Conservation (phyloP, 2,329 filamentous ascomycete species). For the Pyrenochaeta sp. region DNA sequence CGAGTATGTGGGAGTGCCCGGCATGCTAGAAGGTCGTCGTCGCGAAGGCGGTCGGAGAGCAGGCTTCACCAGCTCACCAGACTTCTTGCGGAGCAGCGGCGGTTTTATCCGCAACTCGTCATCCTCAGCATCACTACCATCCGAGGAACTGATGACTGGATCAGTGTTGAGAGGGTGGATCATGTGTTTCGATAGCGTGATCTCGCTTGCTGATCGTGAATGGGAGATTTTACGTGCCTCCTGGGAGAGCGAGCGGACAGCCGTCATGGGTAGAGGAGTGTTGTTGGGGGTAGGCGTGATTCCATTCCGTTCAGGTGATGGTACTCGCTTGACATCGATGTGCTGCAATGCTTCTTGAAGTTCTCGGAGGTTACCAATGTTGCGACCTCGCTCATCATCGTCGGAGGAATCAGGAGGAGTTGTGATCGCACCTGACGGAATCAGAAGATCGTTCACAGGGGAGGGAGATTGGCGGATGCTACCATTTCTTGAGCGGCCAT, state of each 20-base stretch:
- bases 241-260: constrained; percentile 53
- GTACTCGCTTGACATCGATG: constrained; percentile 71
- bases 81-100: constrained; percentile 97
- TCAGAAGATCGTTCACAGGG: constrained; percentile 76
- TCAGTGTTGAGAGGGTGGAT: constrained; percentile 54
- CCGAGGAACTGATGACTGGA: constrained; percentile 53
- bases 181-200: constrained; percentile 56
- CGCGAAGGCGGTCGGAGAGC: constrained; percentile 82
- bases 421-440: constrained; percentile 84
- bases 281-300: constrained; percentile 24
- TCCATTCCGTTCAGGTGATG: constrained; percentile 60
- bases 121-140: constrained; percentile 64
- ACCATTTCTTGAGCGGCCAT: constrained; percentile 54
- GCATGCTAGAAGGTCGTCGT: constrained; percentile 92
- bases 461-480: constrained; percentile 84
- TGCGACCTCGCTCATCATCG: constrained; percentile 74
- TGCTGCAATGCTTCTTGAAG: constrained; percentile 83
- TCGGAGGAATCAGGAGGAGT: constrained; percentile 93
- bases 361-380: constrained; percentile 63
- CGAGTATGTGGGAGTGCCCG: constrained; percentile 91
- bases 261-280: constrained; percentile 24
- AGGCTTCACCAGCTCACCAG: constrained; percentile 92
- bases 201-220: constrained; percentile 66
- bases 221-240: constrained; percentile 68
- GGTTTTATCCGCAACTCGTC: constrained; percentile 72